Evolutionary conservation across 164 flowering plant genomes (phyloP), one percentile per base, ranked within the genome.

Genomic region (Magnolia sinica): DNA sequence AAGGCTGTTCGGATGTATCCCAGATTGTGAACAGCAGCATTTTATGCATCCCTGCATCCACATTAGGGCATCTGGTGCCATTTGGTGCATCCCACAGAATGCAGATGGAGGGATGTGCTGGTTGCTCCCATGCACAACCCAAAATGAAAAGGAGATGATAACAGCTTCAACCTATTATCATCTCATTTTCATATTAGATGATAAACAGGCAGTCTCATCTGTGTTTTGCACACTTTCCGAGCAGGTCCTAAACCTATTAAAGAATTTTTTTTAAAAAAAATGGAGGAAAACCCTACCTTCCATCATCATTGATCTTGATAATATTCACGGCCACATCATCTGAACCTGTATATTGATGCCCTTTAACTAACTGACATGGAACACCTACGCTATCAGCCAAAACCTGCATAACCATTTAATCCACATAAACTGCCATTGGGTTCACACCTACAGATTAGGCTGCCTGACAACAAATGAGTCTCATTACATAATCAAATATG

Each of bases 241-340:
- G 61, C 61, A 8, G 19, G 16, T 3, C 19, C 61, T 2, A 55
- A 11, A 55, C 61, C 61, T 16, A 64, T 37, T 37, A 19, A 64
- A 67, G 2, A 67, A 75, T 18, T 16, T 6, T 59, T 52, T 52
- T 52, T 52, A 14, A 52, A 37, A 65, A 27, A 27, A 27, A 27
- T 27, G 29, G 29, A 27, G 45, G 45, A n/a, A 74, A 59, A 52
- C 3, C 71, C 79, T 82, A 96, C 99, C 99, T 92, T 87, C 91
- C 97, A 84, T 88, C 90, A 70, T 88, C 91, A 37, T 37, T 37
- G 67, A 91, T 78, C 85, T 88, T 91, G 27, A 94, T 89, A 68
- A 92, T 87, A 85, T 87, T 92, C 92, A 96, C 86, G 9, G 98
- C 98, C 76, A 85, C 97, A 79, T 89, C 95, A 80, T 88, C 90